Conservation (phyloP, 805 yeast species). For the Lipomyces yamadae region DNA sequence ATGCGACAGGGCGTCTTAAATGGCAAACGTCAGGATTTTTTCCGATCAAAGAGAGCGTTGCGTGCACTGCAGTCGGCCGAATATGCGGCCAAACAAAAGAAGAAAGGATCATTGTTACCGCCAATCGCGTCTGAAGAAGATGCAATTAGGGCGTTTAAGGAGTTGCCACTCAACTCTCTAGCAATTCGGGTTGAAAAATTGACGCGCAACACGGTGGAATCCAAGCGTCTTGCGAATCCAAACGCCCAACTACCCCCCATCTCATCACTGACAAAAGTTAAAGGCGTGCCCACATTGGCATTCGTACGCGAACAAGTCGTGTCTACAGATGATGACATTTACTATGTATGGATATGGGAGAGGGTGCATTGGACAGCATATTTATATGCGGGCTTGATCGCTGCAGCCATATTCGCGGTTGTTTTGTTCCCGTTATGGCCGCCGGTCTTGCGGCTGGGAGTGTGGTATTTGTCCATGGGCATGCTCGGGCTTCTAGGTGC, state of each 20-base stretch:
- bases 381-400: slow-evolving; percentile 65
- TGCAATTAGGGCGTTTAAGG: slow-evolving; percentile 66
- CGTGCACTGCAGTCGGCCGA: slow-evolving; percentile 78
- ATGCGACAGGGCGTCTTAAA: slow-evolving; percentile 80
- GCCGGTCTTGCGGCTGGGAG: slow-evolving; percentile 79
- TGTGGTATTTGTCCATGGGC: slow-evolving; percentile 85
- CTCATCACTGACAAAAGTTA: slow-evolving; percentile 39
- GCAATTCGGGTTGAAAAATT: slow-evolving; percentile 67
- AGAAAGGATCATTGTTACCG: slow-evolving; percentile 55
- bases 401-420: slow-evolving; percentile 64
- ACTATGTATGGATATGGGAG: slow-evolving; percentile 82
- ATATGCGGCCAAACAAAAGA: slow-evolving; percentile 57
- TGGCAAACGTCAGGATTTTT: slow-evolving; percentile 76
- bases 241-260: slow-evolving; percentile 29
- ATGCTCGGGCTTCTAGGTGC: slow-evolving; percentile 72
- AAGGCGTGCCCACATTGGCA: slow-evolving; percentile 55
- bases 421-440: slow-evolving; percentile 97
- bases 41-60: slow-evolving; percentile 78
- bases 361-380: slow-evolving; percentile 71
- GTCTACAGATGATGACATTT: slow-evolving; percentile 50
- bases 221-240: slow-evolving; percentile 26
- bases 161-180: slow-evolving; percentile 72
- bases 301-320: slow-evolving; percentile 48
- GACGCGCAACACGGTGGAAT: slow-evolving; percentile 60
- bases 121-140: slow-evolving; percentile 56